phyloP scores from a whole-genome alignment of 177 flowering plant genomes.

The Tripterygium wilfordii region DNA sequence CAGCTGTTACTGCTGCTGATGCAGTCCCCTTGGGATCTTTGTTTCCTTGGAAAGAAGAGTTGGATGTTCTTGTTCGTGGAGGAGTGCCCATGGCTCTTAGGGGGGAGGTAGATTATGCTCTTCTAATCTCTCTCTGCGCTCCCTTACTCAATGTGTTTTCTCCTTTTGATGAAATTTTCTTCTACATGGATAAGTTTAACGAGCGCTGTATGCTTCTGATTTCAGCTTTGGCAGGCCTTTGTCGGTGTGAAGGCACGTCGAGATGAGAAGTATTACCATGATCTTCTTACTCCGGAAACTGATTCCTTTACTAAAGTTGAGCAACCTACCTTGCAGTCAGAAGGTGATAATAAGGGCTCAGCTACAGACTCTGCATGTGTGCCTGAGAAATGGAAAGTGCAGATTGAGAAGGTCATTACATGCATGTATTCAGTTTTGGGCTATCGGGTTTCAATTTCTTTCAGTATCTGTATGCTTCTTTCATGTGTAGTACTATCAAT shows the following conservation, averaged over 20 bases:
- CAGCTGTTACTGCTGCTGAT: constrained; percentile 23
- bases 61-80: constrained; percentile 89
- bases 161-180: constrained; percentile 2
- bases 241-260: constrained; percentile 80
- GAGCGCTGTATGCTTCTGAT: constrained; percentile 9
- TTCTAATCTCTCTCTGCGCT: too few relatives aligned
- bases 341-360: constrained; percentile 24
- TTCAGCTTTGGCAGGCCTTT: constrained; percentile 98
- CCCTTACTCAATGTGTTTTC: neutral
- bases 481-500: too few relatives aligned
- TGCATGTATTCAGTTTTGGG: too few relatives aligned
- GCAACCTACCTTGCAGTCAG: constrained; percentile 18
- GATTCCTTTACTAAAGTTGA: constrained; percentile 21
- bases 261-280: constrained; percentile 66
- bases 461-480: too few relatives aligned
- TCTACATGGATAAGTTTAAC: neutral
- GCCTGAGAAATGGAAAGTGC: constrained; percentile 89
- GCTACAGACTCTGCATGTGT: constrained; percentile 22
- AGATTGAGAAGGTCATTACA: constrained; percentile 85
- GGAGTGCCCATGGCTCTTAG: constrained; percentile 97
- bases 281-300: constrained; percentile 46
- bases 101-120: constrained; percentile 76
- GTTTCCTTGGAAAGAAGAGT: constrained; percentile 80
- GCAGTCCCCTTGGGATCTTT: constrained; percentile 27
- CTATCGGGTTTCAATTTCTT: too few relatives aligned